These are phyloP conservation scores for Knufia petricola DNA, from an alignment of 2,329 filamentous ascomycete species.

Conservation along the genomic window DNA sequence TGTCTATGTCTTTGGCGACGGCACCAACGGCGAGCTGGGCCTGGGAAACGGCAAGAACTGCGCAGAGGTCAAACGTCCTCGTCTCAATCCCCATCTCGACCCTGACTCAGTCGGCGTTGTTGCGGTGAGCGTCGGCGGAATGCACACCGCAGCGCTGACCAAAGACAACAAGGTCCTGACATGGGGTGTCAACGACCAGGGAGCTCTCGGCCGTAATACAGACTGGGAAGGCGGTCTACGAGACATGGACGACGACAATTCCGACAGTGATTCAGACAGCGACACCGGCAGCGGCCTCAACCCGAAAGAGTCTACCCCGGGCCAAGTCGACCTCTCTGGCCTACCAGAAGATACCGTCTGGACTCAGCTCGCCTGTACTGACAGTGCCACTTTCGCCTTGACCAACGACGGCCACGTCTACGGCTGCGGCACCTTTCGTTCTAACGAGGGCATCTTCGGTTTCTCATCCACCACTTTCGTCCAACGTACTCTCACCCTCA, in stretches of 20 bases:
- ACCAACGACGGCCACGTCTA: slow-evolving; percentile 68
- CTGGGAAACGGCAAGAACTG: slow-evolving; percentile 54
- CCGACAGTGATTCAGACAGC: slow-evolving; percentile 37
- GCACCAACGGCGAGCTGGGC: slow-evolving; percentile 65
- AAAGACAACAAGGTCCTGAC: slow-evolving; percentile 70
- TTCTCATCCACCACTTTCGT: slow-evolving; percentile 39
- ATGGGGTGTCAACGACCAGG: slow-evolving; percentile 83
- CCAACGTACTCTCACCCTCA: slow-evolving; percentile 33
- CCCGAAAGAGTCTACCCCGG: slow-evolving; percentile 60
- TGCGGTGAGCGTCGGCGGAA: slow-evolving; percentile 55
- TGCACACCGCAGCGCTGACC: slow-evolving; percentile 68
- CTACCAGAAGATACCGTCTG: slow-evolving; percentile 56
- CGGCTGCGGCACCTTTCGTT: slow-evolving; percentile 75
- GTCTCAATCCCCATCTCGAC: slow-evolving; percentile 53
- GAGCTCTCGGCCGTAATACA: slow-evolving; percentile 66
- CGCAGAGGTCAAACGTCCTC: slow-evolving; percentile 63
- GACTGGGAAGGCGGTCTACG: slow-evolving; percentile 36
- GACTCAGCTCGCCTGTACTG: slow-evolving; percentile 59
- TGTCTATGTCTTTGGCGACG: slow-evolving; percentile 71
- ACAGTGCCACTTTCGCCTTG: slow-evolving; percentile 66
- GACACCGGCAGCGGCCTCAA: slow-evolving; percentile 53
- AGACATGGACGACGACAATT: slow-evolving; percentile 27
- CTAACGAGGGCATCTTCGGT: slow-evolving; percentile 50
- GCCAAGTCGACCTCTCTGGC: slow-evolving; percentile 41
- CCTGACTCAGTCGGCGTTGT: slow-evolving; percentile 43